These are phyloP conservation scores for Acorus gramineus DNA, from an alignment of 106 monocot species.

Conservation along the genomic window DNA sequence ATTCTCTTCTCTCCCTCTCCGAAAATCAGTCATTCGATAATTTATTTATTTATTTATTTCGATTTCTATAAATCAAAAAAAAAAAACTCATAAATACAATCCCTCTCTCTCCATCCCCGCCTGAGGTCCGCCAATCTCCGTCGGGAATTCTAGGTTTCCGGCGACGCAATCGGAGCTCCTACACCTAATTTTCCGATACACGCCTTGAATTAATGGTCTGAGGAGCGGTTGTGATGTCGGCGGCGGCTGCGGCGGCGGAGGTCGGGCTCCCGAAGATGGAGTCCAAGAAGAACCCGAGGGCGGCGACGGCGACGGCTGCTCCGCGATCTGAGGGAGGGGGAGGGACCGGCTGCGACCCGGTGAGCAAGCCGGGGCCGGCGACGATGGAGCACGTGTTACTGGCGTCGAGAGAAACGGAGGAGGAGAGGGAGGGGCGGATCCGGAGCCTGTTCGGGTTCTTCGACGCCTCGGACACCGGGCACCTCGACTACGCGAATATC, in stretches of 20 bases:
- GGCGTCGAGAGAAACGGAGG: conserved; percentile 67
- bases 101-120: background rate
- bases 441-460: conserved; percentile 79
- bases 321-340: too few species aligned
- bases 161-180: background rate
- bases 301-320: background rate
- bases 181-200: too few species aligned
- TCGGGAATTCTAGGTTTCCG: background rate
- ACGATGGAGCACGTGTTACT: conserved; percentile 80
- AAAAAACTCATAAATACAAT: background rate
- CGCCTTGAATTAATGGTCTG: background rate
- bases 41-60: too few species aligned
- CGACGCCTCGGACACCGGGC: conserved; percentile 36
- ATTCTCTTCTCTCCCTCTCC: too few species aligned
- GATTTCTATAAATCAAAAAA: too few species aligned
- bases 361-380: conserved; percentile 48
- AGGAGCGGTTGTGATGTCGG: conserved; percentile 9
- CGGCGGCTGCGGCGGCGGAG: conserved; percentile 7
- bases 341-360: conserved; percentile 40
- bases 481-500: conserved; percentile 66
- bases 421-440: conserved; percentile 75
- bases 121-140: background rate
- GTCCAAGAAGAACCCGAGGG: background rate
- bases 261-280: conserved; percentile 15
- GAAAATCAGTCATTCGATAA: too few species aligned